Evolutionary conservation across 495 filamentous ascomycete species (phyloP).

Genomic region (Tuber brumale): DNA sequence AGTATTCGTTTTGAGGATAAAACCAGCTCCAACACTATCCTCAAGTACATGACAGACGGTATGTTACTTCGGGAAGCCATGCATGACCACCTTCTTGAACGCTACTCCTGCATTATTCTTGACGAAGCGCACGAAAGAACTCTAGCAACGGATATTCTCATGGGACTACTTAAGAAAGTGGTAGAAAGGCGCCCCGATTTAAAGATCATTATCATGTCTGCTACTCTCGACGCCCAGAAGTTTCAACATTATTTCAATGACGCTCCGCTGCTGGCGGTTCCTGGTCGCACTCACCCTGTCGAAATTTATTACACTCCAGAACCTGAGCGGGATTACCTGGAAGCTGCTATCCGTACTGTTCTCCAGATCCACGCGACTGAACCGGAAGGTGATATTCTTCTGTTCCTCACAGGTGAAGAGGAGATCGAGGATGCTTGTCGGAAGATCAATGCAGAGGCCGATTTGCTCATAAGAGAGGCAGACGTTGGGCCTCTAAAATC

Average conservation of each 20-base stretch:
- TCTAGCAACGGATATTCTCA: constrained; percentile 88
- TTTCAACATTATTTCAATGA: constrained; percentile 97
- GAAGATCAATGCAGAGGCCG: constrained; percentile 81
- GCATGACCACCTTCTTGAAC: constrained; percentile 83
- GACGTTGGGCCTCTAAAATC: constrained; percentile 84
- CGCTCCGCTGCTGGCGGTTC: constrained; percentile 87
- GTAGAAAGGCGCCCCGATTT: constrained; percentile 70
- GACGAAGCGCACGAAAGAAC: constrained; percentile 98
- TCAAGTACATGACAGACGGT: constrained; percentile 99
- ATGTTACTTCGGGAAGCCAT: constrained; percentile 98
- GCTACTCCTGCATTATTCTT: constrained; percentile 96
- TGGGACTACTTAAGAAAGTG: constrained; percentile 89
- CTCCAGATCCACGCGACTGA: constrained; percentile 93
- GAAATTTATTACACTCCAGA: constrained; percentile 98
- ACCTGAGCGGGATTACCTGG: constrained; percentile 92
- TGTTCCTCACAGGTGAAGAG: constrained; percentile 97
- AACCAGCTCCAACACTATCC: constrained; percentile 78
- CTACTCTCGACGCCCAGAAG: constrained; percentile 92
- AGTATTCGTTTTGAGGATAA: constrained; percentile 98
- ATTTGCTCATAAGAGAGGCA: constrained; percentile 82
- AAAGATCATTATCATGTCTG: constrained; percentile 98
- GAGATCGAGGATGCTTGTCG: constrained; percentile 95
- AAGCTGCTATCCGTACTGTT: constrained; percentile 88
- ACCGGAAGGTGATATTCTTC: constrained; percentile 83
- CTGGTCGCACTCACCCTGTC: constrained; percentile 91